Conservation (phyloP, 2,329 filamentous ascomycete genomes). For the Penicillium sp. region DNA sequence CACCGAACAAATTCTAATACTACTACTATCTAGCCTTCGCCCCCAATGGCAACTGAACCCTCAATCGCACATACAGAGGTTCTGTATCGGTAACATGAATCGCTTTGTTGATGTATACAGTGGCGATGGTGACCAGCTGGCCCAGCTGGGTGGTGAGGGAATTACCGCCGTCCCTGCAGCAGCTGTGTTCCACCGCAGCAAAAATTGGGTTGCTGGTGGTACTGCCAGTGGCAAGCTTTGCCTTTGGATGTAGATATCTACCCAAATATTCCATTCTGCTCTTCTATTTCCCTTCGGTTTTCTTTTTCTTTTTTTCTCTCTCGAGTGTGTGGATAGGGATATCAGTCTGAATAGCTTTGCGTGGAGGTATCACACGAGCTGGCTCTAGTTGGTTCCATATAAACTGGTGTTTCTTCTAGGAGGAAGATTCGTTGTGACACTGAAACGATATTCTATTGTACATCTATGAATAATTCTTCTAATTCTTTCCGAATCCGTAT, state of each 20-base stretch:
- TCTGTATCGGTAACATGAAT: slow-evolving; percentile 97
- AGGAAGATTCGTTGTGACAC: neutral
- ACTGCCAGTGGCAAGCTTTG: slow-evolving; percentile 92
- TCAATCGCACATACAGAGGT: slow-evolving; percentile 77
- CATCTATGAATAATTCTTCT: neutral
- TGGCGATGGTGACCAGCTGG: slow-evolving; percentile 80
- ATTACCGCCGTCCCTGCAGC: slow-evolving; percentile 96
- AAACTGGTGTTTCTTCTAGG: no score
- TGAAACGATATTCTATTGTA: neutral
- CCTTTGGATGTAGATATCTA: slow-evolving; percentile 72
- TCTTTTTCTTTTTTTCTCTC: neutral
- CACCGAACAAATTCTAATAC: slow-evolving; percentile 10
- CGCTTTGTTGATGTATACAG: slow-evolving; percentile 92
- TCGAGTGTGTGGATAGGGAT: neutral
- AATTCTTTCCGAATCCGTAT: no score
- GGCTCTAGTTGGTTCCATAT: no score
- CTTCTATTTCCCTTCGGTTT: no score
- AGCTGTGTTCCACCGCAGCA: slow-evolving; percentile 82
- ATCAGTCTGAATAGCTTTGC: neutral
- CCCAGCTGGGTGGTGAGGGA: slow-evolving; percentile 83
- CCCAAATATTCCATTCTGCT: no score
- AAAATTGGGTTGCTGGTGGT: slow-evolving; percentile 90
- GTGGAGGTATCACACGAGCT: neutral
- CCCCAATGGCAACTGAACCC: slow-evolving; percentile 89
- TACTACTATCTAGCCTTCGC: slow-evolving; percentile 58